Evolutionary conservation across 306 rosid species (phyloP).

Genomic region (Vigna radiata): DNA sequence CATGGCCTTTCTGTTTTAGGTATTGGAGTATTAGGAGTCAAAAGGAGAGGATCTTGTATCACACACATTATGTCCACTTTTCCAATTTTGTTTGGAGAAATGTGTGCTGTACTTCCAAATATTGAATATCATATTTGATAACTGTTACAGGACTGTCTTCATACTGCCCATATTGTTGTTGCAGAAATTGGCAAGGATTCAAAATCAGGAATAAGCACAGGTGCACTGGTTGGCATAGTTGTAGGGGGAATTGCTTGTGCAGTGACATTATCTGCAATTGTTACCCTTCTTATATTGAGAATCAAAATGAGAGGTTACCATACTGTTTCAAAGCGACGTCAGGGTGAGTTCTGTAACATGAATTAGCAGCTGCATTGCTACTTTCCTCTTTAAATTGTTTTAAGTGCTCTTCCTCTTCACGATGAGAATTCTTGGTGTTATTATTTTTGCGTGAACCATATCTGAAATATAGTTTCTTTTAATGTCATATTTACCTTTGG

Average conservation of each 20-base stretch:
- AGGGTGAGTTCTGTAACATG: slow-evolving; percentile 64
- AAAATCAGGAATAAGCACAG: slow-evolving; percentile 65
- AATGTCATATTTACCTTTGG: background rate
- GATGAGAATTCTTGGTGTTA: slow-evolving; percentile 4
- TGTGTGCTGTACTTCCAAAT: slow-evolving; percentile 2
- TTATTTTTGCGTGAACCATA: slow-evolving; percentile 7
- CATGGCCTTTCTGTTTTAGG: background rate
- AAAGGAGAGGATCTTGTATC: too few relatives aligned
- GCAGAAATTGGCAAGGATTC: slow-evolving; percentile 49
- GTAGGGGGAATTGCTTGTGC: slow-evolving; percentile 80
- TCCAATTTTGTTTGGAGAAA: background rate
- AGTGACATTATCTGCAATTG: slow-evolving; percentile 64
- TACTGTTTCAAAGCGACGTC: slow-evolving; percentile 64
- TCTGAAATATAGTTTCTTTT: slow-evolving; percentile 23
- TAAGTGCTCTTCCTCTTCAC: background rate
- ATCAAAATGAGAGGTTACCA: slow-evolving; percentile 42
- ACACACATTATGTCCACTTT: too few relatives aligned
- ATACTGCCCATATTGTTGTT: slow-evolving; percentile 41
- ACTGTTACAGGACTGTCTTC: slow-evolving; percentile 36
- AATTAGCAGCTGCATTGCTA: slow-evolving; percentile 36
- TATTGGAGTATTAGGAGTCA: too few relatives aligned
- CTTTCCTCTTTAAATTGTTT: slow-evolving; percentile 30
- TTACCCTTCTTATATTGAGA: slow-evolving; percentile 70
- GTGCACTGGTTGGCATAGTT: slow-evolving; percentile 74
- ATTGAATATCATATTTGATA: slow-evolving; percentile 20